phyloP scores from a whole-genome alignment of 2,329 filamentous ascomycete genomes.

The Dothiorella sarmentorum region DNA sequence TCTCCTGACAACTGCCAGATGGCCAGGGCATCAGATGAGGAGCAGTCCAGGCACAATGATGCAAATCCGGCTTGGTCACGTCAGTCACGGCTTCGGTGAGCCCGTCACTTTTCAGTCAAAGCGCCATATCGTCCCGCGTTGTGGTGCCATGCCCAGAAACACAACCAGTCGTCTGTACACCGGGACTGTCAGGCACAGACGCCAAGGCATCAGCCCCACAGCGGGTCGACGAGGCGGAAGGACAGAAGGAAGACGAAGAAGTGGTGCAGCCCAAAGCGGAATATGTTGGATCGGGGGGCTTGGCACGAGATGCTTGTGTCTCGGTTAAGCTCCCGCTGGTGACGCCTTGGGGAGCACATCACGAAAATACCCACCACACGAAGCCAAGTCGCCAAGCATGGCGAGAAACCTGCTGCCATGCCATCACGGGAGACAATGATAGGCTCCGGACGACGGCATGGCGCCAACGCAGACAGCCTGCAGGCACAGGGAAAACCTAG shows the following conservation, averaged over 20 bases:
- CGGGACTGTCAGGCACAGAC: background rate
- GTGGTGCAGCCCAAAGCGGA: too few relatives aligned
- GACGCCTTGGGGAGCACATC: background rate
- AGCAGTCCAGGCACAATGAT: constrained; percentile 5
- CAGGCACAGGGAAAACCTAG: too few relatives aligned
- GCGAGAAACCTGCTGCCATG: constrained; percentile 3
- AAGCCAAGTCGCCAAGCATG: constrained; percentile 8
- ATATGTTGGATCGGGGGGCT: too few relatives aligned
- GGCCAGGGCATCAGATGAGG: background rate
- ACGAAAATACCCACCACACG: background rate
- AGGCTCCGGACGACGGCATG: background rate
- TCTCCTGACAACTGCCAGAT: too few relatives aligned
- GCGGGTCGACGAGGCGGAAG: background rate
- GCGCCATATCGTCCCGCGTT: too few relatives aligned
- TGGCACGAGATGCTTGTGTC: constrained; percentile 9
- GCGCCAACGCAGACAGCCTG: background rate
- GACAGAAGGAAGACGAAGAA: background rate
- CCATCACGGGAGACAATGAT: background rate
- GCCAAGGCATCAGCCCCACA: constrained; percentile 1
- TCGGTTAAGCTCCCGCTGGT: constrained; percentile 1
- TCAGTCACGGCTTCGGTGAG: constrained; percentile 2
- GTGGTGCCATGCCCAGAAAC: background rate
- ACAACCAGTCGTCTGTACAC: background rate
- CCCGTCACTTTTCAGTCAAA: background rate
- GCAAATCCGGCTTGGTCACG: constrained; percentile 1